Conservation (phyloP, 495 filamentous ascomycete genomes). For the Aspergillus panamensis region DNA sequence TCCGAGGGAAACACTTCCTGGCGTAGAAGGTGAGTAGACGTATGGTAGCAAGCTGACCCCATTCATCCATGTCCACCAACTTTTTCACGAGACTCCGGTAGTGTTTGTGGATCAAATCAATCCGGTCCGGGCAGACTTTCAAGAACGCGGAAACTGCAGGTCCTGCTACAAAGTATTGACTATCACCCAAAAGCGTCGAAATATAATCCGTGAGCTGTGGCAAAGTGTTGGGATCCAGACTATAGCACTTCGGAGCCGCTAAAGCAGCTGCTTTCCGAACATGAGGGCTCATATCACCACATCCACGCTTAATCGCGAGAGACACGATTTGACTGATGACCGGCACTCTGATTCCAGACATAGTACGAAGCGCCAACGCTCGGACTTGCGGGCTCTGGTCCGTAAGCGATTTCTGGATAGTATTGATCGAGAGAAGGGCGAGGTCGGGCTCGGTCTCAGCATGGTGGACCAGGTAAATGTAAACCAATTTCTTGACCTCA, state of each 20-base stretch:
- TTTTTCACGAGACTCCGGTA: constrained; percentile 82
- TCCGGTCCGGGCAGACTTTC: constrained; percentile 80
- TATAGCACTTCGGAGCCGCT: constrained; percentile 96
- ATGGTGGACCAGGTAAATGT: constrained; percentile 95
- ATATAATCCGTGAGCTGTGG: constrained; percentile 83
- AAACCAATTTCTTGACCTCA: constrained; percentile 95
- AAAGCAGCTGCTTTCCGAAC: constrained; percentile 90
- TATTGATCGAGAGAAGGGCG: constrained; percentile 93
- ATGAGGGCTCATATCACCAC: constrained; percentile 88
- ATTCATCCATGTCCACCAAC: constrained; percentile 98
- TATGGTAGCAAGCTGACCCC: constrained; percentile 83
- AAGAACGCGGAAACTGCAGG: constrained; percentile 86
- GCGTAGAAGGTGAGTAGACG: constrained; percentile 79
- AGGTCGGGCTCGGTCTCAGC: constrained; percentile 94
- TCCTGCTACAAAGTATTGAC: constrained; percentile 91
- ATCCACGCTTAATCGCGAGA: constrained; percentile 86
- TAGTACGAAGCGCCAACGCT: constrained; percentile 85
- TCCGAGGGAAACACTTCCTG: constrained; percentile 80
- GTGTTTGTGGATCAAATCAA: constrained; percentile 85
- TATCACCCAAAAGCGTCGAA: constrained; percentile 72
- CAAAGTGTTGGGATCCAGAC: constrained; percentile 80
- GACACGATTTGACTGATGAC: constrained; percentile 99
- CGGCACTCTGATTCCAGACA: constrained; percentile 93
- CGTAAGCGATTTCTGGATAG: constrained; percentile 94
- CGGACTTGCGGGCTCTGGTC: constrained; percentile 87